These are phyloP conservation scores for Solanum paucissectum DNA, from an alignment of 257 asterid genomes.

Conservation along the genomic window DNA sequence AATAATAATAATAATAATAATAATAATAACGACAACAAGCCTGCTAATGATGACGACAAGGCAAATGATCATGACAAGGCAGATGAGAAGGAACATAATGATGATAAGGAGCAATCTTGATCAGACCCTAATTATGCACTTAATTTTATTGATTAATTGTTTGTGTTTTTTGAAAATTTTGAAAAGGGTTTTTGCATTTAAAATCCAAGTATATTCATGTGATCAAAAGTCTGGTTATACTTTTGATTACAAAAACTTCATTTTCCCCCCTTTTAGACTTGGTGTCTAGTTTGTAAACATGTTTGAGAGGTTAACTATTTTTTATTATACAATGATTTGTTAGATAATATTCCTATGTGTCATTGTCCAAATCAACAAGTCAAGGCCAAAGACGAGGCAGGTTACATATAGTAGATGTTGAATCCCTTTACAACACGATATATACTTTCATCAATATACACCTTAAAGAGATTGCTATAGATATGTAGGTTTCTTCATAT, in stretches of 20 bases:
- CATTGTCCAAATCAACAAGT: not conserved
- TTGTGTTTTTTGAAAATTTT: not conserved
- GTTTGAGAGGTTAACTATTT: not conserved
- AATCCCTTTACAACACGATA: not conserved
- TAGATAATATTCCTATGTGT: not conserved
- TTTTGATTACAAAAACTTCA: not conserved
- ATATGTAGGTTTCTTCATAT: not conserved
- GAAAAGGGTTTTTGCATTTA: not conserved
- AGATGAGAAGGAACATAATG: not conserved
- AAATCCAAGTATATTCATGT: not conserved
- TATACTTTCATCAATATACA: not conserved
- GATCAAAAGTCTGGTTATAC: not conserved
- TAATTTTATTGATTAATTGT: not conserved
- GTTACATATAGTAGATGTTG: not conserved
- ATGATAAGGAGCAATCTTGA: not conserved
- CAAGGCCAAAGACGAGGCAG: not conserved
- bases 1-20: not conserved
- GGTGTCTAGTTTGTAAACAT: not conserved
- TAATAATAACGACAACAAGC: not conserved
- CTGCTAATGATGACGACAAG: not conserved
- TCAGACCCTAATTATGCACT: not conserved
- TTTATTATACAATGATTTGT: not conserved
- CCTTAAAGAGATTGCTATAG: not conserved
- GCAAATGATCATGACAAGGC: not conserved
- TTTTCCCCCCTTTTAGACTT: not conserved